Conservation (phyloP, 1,284 basidiomycete genomes). For the Trametes polyzona region DNA sequence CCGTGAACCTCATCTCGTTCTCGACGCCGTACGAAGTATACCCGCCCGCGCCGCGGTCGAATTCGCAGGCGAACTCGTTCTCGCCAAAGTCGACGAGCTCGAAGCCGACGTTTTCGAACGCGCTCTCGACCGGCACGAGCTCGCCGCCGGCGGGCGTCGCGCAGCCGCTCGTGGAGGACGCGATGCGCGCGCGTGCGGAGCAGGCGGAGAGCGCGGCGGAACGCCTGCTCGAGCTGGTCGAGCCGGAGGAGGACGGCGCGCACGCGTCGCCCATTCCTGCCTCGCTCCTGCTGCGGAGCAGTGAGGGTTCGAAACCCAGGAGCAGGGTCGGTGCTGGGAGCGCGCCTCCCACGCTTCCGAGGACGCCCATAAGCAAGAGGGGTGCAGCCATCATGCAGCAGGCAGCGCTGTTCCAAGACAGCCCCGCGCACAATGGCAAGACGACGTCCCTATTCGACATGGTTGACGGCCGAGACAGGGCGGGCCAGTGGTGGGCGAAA, state of each 20-base stretch:
- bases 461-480: conserved; percentile 59
- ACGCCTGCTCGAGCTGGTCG: conserved; percentile 77
- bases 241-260: conserved; percentile 65
- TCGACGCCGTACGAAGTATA: conserved; percentile 67
- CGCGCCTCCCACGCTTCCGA: conserved; percentile 35
- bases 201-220: conserved; percentile 89
- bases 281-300: conserved; percentile 53
- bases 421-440: conserved; percentile 60
- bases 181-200: conserved; percentile 80
- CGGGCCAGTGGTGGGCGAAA: conserved; percentile 80
- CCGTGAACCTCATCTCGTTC: conserved; percentile 69
- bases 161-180: conserved; percentile 77
- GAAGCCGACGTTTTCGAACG: conserved; percentile 54
- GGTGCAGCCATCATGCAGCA: conserved; percentile 61
- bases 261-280: conserved; percentile 57
- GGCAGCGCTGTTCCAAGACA: conserved; percentile 79
- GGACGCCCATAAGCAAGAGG: conserved; percentile 66
- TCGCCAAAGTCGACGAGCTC: conserved; percentile 60
- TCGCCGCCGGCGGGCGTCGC: conserved; percentile 42
- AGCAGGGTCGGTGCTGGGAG: conserved; percentile 40
- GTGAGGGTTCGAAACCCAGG: conserved; percentile 40
- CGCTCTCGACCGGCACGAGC: conserved; percentile 50
- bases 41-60: conserved; percentile 33
- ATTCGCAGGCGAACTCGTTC: conserved; percentile 37
- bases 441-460: conserved; percentile 66